Conservation (phyloP, 805 yeast genomes). For the Kodamaea fukazawae region DNA sequence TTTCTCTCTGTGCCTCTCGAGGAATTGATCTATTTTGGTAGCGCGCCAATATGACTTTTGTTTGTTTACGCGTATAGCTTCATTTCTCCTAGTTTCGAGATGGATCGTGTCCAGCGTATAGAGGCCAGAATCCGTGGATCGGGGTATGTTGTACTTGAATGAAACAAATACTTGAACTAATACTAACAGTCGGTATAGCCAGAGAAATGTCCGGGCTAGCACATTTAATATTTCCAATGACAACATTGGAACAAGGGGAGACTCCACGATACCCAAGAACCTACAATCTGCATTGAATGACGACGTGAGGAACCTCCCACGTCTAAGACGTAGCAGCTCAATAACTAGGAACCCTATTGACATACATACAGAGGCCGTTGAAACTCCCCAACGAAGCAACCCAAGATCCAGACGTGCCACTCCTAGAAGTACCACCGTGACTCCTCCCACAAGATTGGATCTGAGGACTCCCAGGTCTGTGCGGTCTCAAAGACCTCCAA, state of each 20-base stretch:
- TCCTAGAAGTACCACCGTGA: neutral
- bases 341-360: neutral
- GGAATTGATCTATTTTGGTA: too few relatives aligned
- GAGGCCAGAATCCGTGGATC: slow-evolving; percentile 40
- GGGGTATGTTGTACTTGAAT: slow-evolving; percentile 32
- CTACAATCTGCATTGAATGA: slow-evolving; percentile 26
- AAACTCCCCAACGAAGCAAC: neutral
- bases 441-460: neutral
- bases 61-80: neutral
- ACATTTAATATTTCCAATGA: slow-evolving; percentile 15
- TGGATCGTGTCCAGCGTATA: slow-evolving; percentile 17
- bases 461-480: neutral
- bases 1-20: too few relatives aligned
- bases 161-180: neutral
- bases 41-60: neutral
- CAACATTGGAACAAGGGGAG: slow-evolving; percentile 2
- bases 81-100: slow-evolving; percentile 1
- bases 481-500: neutral
- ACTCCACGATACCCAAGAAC: slow-evolving; percentile 11
- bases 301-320: slow-evolving; percentile 20
- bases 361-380: neutral
- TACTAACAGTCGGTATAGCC: slow-evolving; percentile 18
- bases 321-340: slow-evolving; percentile 13
- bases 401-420: slow-evolving; percentile 3
- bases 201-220: slow-evolving; percentile 16